Evolutionary conservation across 371 early-diverging fungal species (phyloP), one percentile per base, ranked within the genome.

Genomic region (Capillidium rhysosporum): DNA sequence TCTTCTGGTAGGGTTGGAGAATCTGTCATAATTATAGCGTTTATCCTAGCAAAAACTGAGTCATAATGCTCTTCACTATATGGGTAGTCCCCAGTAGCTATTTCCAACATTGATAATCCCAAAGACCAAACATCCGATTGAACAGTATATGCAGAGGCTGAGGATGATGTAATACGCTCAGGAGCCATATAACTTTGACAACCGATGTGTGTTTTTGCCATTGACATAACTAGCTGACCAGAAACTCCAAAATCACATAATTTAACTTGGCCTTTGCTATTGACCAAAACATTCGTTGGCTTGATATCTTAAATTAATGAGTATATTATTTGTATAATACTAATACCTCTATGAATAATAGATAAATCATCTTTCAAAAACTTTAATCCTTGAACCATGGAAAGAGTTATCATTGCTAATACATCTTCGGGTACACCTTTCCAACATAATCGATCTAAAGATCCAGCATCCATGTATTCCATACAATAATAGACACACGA

Each of bases 161-260:
- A 65, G 25, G 71, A 74, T 1, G 68, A 64, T 28, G 59, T 67
- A 40, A 86, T 85, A 48, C 88, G 80, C 59, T 87, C 88, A 34
- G 88, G 88, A 9, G 91, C 89, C 91, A 93, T 90, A 61, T 92
- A 93, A 61, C 84, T 82, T 65, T 90, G 90, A 63, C 90, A 89
- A 1, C 92, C 94, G 56, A 90, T 84, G 57, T 89, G 84, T 1
- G 94, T 93, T 66, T 86, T 89, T 40, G 92, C 94, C 61, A 89
- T 65, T 14, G 89, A 89, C 65, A 82, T 79, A 39, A 81, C 78
- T 34, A 93, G 70, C 64, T 91, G 84, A 7, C 94, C 94, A 10
- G 82, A 81, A 1, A 84, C 82, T 54, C 87, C 85, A 67, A 84
- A 84, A 66, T 95, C 95, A 67, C 93, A 92, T 41, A 95, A 68